Base-by-base conservation (phyloP, 1,139 yeast genomes). In the Debaryomyces psychrophilus region DNA sequence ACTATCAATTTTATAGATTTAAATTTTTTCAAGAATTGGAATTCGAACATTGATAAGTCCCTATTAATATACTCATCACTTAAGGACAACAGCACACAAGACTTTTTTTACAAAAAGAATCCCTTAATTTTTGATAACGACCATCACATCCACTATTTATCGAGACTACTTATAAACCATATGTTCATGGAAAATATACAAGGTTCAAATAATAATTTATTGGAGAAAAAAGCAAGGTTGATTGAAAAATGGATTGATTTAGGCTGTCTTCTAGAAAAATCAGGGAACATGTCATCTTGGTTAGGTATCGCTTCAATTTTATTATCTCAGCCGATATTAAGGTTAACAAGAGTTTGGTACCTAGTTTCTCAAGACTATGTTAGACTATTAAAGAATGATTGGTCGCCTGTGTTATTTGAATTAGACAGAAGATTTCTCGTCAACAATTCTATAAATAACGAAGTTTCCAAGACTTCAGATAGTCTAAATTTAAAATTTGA, bases 221-320 rank as follows among this genome's bases (percentile, higher is more conserved):
- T 73, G 15, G 76, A 71, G 42, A 67, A 71, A 41, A 79, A 93
- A 49, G 96, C 96, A 0, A 68, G 79, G 38, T 61, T 90, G 9
- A 64, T 92, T 38, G 83, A 84, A 45, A 87, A 84, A 62, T 93
- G 98, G 99, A 87, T 92, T 43, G 84, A 85, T 52, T 72, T 92
- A 41, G 98, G 97, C 4, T 82, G 88, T 52, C 69, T 77, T 29
- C 78, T 92, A 50, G 95, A 90, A 59, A 82, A 81, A 52, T 71
- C 81, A 23, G 99, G 99, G 43, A 96, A 93, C 61, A 89, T 90
- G 93, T 92, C 92, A 0, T 86, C 95, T 26, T 93, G 98, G 98
- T 69, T 90, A 31, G 97, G 97, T 1, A 85, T 92, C 54, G 90
- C 96, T 1, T 84, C 95, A 1, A 78, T 87, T 1, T 76, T 92